Conservation (phyloP, 257 asterid species). For the Petrea volubilis region DNA sequence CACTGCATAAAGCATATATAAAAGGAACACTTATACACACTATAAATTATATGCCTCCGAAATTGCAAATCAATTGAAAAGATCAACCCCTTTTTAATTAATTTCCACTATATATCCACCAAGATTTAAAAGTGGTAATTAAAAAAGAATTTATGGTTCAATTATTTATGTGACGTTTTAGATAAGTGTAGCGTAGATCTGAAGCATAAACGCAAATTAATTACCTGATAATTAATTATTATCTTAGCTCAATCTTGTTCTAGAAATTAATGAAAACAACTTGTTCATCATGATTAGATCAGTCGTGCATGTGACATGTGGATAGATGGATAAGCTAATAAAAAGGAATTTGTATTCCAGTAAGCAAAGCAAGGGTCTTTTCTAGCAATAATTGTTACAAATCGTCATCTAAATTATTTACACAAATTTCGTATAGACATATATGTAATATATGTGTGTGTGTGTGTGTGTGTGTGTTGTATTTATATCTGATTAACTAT, state of each 20-base stretch:
- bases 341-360: neutral
- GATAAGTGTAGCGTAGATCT: neutral
- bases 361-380: conserved; percentile 13
- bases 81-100: neutral
- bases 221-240: neutral
- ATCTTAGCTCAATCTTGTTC: neutral
- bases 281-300: neutral
- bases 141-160: neutral
- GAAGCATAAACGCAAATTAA: conserved; percentile 1
- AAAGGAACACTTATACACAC: neutral
- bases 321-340: conserved; percentile 33
- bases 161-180: neutral
- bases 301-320: conserved; percentile 30
- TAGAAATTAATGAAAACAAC: neutral
- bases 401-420: conserved; percentile 8
- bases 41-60: neutral
- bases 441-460: neutral
- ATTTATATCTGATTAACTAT: neutral
- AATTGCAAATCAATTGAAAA: neutral
- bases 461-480: no score
- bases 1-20: no score
- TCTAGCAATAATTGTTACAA: conserved; percentile 32
- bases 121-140: neutral
- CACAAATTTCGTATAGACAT: neutral
- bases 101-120: neutral